Conservation (phyloP, 176 grass and related monocot species). For the Secale cereale region DNA sequence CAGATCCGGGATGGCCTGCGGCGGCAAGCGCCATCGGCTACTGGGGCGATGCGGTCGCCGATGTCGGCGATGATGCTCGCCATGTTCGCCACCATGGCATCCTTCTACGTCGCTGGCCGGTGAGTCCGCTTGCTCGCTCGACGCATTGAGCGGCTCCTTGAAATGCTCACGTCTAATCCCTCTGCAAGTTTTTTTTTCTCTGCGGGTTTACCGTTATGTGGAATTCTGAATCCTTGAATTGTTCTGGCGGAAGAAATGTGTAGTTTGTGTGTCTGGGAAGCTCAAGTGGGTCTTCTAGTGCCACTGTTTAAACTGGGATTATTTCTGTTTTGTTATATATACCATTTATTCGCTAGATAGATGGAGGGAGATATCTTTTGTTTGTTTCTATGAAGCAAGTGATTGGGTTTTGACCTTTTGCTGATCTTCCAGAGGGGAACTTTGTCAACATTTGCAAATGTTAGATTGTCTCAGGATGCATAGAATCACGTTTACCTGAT, state of each 20-base stretch:
- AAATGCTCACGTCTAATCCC: conserved; percentile 9
- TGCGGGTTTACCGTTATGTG: background rate
- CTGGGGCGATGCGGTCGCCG: conserved; percentile 50
- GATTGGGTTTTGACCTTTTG: conserved; percentile 20
- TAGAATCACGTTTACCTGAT: conserved; percentile 80
- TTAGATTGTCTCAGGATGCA: conserved; percentile 87
- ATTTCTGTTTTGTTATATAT: background rate
- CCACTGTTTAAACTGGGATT: background rate
- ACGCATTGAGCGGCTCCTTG: background rate
- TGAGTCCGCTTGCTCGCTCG: conserved; percentile 19
- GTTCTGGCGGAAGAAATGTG: background rate
- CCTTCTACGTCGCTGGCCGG: conserved; percentile 94
- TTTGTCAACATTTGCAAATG: conserved; percentile 3
- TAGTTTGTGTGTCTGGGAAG: background rate
- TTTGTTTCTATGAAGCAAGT: background rate
- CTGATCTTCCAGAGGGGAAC: background rate
- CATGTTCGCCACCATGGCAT: conserved; percentile 95
- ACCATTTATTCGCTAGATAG: background rate
- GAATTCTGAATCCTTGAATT: conserved; percentile 10
- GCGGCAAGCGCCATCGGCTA: conserved; percentile 28
- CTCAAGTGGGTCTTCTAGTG: background rate
- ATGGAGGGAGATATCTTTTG: background rate
- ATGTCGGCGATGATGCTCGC: conserved; percentile 79
- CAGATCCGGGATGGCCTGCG: conserved; percentile 72
- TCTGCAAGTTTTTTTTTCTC: background rate